A percentile compares a stretch with the other conserved stretches of the same genome.
Evolutionary conservation across 306 rosid species (phyloP).

Genomic region (Lupinus albus): DNA sequence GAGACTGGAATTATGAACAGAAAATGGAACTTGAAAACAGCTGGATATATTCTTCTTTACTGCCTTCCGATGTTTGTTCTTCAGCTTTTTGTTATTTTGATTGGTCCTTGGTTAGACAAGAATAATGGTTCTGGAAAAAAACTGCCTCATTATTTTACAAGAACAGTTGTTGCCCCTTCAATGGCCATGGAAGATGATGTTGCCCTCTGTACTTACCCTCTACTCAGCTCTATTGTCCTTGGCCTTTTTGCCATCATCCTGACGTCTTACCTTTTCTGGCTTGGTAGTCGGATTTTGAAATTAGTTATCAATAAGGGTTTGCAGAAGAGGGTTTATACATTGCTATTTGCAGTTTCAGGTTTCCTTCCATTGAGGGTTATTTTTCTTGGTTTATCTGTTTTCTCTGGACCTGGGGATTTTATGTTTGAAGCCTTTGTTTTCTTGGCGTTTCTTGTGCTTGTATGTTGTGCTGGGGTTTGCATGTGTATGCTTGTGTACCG

Average conservation of each 20-base stretch:
- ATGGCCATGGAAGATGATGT: slow-evolving; percentile 47
- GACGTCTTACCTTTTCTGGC: slow-evolving; percentile 91
- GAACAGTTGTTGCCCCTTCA: slow-evolving; percentile 45
- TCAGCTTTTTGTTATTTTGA: slow-evolving; percentile 73
- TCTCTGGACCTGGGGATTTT: slow-evolving; percentile 67
- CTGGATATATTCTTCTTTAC: slow-evolving; percentile 72
- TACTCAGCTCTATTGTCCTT: slow-evolving; percentile 78
- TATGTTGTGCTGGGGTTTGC: slow-evolving; percentile 82
- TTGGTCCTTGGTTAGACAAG: slow-evolving; percentile 66
- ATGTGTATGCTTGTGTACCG: slow-evolving; percentile 89
- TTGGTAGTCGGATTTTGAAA: slow-evolving; percentile 92
- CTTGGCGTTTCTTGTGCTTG: slow-evolving; percentile 89
- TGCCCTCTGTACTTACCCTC: slow-evolving; percentile 89
- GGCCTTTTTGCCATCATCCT: slow-evolving; percentile 79
- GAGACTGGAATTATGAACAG: slow-evolving; percentile 80
- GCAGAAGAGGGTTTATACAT: slow-evolving; percentile 92
- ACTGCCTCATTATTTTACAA: slow-evolving; percentile 71
- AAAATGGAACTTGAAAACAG: slow-evolving; percentile 80
- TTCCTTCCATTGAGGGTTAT: slow-evolving; percentile 91
- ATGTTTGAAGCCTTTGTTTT: slow-evolving; percentile 84
- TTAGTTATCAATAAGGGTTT: slow-evolving; percentile 91
- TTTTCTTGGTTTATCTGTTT: slow-evolving; percentile 91
- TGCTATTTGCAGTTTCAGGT: slow-evolving; percentile 82
- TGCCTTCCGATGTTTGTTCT: slow-evolving; percentile 82
- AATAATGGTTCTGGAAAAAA: slow-evolving; percentile 42